Evolutionary conservation across 2,329 filamentous ascomycete genomes (phyloP).

Genomic region (Penicillium sp.): DNA sequence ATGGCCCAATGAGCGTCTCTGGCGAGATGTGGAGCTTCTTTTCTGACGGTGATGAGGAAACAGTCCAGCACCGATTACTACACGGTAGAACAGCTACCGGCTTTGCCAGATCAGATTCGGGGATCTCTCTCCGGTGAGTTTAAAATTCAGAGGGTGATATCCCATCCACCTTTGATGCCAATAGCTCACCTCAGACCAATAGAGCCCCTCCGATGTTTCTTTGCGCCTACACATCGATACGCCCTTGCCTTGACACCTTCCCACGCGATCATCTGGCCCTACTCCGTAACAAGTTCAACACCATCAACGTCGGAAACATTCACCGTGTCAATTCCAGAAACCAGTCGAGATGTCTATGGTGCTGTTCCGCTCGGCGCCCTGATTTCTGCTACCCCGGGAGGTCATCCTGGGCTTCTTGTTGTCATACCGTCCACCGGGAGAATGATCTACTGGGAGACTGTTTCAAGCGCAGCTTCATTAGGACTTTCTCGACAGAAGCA

Average conservation of each 20-base stretch:
- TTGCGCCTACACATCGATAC: slow-evolving; percentile 62
- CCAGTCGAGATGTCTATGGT: slow-evolving; percentile 60
- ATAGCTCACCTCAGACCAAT: slow-evolving; percentile 14
- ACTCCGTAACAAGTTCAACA: slow-evolving; percentile 47
- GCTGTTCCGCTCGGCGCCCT: slow-evolving; percentile 76
- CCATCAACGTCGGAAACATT: slow-evolving; percentile 57
- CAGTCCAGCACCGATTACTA: slow-evolving; percentile 82
- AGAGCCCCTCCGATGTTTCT: slow-evolving; percentile 61
- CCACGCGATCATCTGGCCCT: slow-evolving; percentile 86
- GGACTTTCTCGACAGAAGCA: slow-evolving; percentile 77
- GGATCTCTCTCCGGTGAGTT: slow-evolving; percentile 58
- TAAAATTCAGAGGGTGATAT: too few species aligned
- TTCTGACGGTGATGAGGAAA: slow-evolving; percentile 1
- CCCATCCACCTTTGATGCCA: background rate
- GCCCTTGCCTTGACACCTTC: slow-evolving; percentile 74
- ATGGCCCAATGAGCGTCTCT: slow-evolving; percentile 7
- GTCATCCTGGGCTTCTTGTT: slow-evolving; percentile 78
- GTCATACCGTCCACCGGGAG: slow-evolving; percentile 78
- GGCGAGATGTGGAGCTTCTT: background rate
- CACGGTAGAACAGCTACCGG: slow-evolving; percentile 75
- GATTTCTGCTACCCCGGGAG: slow-evolving; percentile 70
- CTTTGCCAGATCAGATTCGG: slow-evolving; percentile 71
- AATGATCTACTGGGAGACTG: slow-evolving; percentile 91
- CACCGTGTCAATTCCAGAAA: slow-evolving; percentile 70
- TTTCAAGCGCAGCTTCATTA: slow-evolving; percentile 79